These are phyloP conservation scores for Phoenix roebelenii DNA, from an alignment of 176 grass and related monocot genomes.

Conservation along the genomic window DNA sequence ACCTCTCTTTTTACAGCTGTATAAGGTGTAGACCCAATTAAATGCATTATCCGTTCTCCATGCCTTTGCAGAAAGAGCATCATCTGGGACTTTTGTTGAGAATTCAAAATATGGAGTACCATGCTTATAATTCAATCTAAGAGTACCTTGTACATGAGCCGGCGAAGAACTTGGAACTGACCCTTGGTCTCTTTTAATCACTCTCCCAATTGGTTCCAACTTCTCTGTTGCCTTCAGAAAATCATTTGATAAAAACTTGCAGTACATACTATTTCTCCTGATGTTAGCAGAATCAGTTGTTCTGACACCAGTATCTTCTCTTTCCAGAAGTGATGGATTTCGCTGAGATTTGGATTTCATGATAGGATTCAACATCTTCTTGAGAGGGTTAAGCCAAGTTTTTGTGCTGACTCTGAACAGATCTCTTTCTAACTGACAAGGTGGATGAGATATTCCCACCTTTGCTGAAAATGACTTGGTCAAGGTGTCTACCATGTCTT, in stretches of 20 bases:
- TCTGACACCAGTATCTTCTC: constrained; percentile 19
- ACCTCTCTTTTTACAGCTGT: constrained; percentile 52
- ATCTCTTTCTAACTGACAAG: constrained; percentile 2
- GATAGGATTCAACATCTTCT: constrained; percentile 71
- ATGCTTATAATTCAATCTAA: constrained; percentile 54
- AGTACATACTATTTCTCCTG: constrained; percentile 24
- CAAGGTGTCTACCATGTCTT: constrained; percentile 36
- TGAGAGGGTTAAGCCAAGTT: constrained; percentile 52
- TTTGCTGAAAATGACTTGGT: constrained; percentile 70
- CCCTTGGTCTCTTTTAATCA: constrained; percentile 14
- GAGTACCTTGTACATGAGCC: constrained; percentile 63
- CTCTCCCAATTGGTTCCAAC: constrained; percentile 11
- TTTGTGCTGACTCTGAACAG: constrained; percentile 21
- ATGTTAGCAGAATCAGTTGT: constrained; percentile 2
- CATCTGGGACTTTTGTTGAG: constrained; percentile 47
- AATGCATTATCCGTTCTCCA: constrained; percentile 63
- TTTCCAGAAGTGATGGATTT: constrained; percentile 28
- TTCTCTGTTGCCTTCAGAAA: constrained; percentile 36
- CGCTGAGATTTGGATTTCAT: constrained; percentile 82
- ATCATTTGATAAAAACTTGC: constrained; percentile 63
- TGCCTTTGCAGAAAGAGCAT: constrained; percentile 57
- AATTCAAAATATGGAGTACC: constrained; percentile 54
- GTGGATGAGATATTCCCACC: constrained; percentile 31
- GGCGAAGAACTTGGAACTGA: constrained; percentile 36
- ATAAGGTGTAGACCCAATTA: constrained; percentile 95